phyloP scores from a whole-genome alignment of 2,329 filamentous ascomycete genomes.

The Arthrobotrys sphaeroides region DNA sequence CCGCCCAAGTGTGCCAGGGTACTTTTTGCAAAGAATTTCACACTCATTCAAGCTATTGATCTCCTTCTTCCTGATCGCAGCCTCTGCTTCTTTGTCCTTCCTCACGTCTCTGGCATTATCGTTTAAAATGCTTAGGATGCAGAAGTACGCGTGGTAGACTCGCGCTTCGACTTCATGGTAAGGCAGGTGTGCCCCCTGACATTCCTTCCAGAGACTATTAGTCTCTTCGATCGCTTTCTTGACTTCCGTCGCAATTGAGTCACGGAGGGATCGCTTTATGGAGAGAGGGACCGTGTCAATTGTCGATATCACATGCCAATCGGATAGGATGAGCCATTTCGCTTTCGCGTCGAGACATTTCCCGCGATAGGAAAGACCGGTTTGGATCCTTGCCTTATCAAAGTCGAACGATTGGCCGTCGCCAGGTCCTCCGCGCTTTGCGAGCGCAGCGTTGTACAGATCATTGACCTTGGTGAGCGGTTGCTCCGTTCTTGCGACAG shows the following conservation, averaged over 20 bases:
- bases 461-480: constrained; percentile 38
- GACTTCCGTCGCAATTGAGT: not conserved
- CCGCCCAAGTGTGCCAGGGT: constrained; percentile 52
- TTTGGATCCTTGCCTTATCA: constrained; percentile 32
- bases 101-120: not conserved
- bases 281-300: not conserved
- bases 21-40: constrained; percentile 23
- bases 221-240: not conserved
- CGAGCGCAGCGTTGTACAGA: constrained; percentile 21
- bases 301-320: constrained; percentile 20
- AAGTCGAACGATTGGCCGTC: constrained; percentile 13
- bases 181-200: constrained; percentile 5
- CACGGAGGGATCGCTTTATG: not conserved
- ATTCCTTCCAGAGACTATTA: not conserved
- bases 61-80: constrained; percentile 4
- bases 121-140: constrained; percentile 4
- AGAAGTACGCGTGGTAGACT: constrained; percentile 18
- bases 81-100: not conserved
- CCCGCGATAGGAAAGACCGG: constrained; percentile 20
- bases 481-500: constrained; percentile 29
- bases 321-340: constrained; percentile 11
- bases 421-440: not conserved
- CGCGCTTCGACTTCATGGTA: constrained; percentile 32
- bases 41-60: constrained; percentile 37
- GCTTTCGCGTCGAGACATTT: constrained; percentile 23